Conservation (phyloP, 805 yeast species). For the Zygoascus flipseniorum region DNA sequence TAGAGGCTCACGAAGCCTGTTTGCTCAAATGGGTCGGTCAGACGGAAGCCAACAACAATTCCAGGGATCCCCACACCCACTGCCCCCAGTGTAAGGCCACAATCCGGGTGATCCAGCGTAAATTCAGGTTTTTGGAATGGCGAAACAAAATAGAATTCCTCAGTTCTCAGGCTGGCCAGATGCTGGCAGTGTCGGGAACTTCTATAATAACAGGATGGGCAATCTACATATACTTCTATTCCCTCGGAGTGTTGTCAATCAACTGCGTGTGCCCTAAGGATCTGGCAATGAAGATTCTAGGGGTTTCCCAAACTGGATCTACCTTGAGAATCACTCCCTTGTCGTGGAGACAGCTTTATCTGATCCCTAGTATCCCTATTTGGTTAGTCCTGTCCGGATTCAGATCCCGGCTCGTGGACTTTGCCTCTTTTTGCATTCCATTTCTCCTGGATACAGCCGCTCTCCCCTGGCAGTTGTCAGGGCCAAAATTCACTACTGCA, state of each 20-base stretch:
- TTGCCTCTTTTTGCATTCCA: slow-evolving; percentile 13
- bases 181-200: slow-evolving; percentile 13
- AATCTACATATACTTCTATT: slow-evolving; percentile 21
- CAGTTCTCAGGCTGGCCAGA: slow-evolving; percentile 7
- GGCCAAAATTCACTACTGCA: slow-evolving; percentile 15
- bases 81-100: slow-evolving; percentile 29
- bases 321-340: slow-evolving; percentile 10
- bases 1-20: slow-evolving; percentile 39
- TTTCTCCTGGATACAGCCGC: slow-evolving; percentile 12
- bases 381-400: slow-evolving; percentile 15
- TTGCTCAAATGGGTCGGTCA: slow-evolving; percentile 35
- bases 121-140: slow-evolving; percentile 9
- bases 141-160: slow-evolving; percentile 14
- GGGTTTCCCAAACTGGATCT: slow-evolving; percentile 11
- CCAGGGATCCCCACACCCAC: slow-evolving; percentile 4
- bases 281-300: slow-evolving; percentile 19
- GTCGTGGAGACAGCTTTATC: slow-evolving; percentile 13
- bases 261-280: slow-evolving; percentile 22
- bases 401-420: slow-evolving; percentile 12
- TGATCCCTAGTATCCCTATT: slow-evolving; percentile 21
- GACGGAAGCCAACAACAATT: slow-evolving; percentile 14
- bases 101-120: slow-evolving; percentile 15
- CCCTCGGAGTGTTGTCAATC: slow-evolving; percentile 23
- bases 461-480: slow-evolving; percentile 17
- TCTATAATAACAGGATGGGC: slow-evolving; percentile 6